Base-by-base conservation (phyloP, 2,329 filamentous ascomycete species). In the Colletotrichum sublineola region DNA sequence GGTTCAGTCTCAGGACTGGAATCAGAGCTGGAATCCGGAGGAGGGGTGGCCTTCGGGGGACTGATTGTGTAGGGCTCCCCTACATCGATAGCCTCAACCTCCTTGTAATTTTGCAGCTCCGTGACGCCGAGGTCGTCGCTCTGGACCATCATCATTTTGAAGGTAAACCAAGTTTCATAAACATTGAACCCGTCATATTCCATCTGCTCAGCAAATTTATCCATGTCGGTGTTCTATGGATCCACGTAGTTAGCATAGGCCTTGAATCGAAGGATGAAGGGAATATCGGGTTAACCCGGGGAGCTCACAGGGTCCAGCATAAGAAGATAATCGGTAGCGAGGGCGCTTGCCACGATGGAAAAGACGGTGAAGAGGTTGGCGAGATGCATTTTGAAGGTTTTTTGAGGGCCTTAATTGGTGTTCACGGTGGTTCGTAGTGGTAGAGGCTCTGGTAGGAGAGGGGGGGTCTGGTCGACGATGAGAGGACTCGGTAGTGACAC, bases 261-360 rank as follows among this genome's bases (percentile, higher is more conserved):
- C 3, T 42, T 8, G 12, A 1, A 9, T 24, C 12, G n/a, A 29
- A 31, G 29, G 3, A 11, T 14, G 2, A 29, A 20, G 18, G 18
- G 5, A 20, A 50, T 36, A 7, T 40, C 5, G 15, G 24, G 7
- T 0, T 9, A 40, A 33, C 12, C 5, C 18, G 33, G 15, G 24
- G 24, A 4, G 24, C 72, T 46, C 63, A 74, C 74, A 11, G 55
- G 36, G 5, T 48, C 18, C 3, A 75, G 50, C n/a, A 63, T 8
- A 15, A 74, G 36, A 29, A 75, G 63, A 14, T 62, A 75, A 5
- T 46, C 46, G 12, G 36, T 40, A 12, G 58, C 72, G 1, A 69
- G 29, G 50, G 50, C 68, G 40, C 65, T 36, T 42, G 7, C 42
- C 6, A 66, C 20, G 14, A 52, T 3, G 11, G 44, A 55, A 20